phyloP scores from a whole-genome alignment of 2,329 filamentous ascomycete species.

The Fusarium verrucosum region DNA sequence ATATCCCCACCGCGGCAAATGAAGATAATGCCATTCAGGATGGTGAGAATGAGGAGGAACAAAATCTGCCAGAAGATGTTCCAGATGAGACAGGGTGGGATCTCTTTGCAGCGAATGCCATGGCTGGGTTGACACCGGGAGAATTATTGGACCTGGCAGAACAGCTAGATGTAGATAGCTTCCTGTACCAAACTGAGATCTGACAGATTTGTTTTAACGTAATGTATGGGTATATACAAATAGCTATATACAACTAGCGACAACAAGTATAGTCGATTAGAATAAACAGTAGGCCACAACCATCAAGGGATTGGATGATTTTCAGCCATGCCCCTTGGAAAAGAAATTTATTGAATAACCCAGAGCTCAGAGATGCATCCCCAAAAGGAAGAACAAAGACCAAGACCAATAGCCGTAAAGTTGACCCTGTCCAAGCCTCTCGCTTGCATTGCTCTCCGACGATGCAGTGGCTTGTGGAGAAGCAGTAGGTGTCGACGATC shows the following conservation, averaged over 20 bases:
- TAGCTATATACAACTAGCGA: no score
- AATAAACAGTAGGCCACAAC: no score
- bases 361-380: no score
- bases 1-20: not conserved
- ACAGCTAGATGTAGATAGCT: conserved; percentile 42
- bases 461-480: not conserved
- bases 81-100: conserved; percentile 45
- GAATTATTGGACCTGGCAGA: conserved; percentile 47
- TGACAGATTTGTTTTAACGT: no score
- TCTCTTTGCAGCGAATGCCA: conserved; percentile 45
- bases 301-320: no score
- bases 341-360: no score
- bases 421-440: rapidly evolving
- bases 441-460: not conserved
- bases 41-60: not conserved
- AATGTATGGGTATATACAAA: no score
- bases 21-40: not conserved
- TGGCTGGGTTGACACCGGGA: conserved; percentile 46
- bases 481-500: rapidly evolving
- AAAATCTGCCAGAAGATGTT: conserved; percentile 1
- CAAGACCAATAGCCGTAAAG: rapidly evolving
- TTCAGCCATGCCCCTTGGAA: no score
- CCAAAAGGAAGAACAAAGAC: not conserved
- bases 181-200: conserved; percentile 36
- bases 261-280: no score